Evolutionary conservation across 768 basidiomycete genomes (phyloP).

Genomic region (Pleurotus citrinopileatus): DNA sequence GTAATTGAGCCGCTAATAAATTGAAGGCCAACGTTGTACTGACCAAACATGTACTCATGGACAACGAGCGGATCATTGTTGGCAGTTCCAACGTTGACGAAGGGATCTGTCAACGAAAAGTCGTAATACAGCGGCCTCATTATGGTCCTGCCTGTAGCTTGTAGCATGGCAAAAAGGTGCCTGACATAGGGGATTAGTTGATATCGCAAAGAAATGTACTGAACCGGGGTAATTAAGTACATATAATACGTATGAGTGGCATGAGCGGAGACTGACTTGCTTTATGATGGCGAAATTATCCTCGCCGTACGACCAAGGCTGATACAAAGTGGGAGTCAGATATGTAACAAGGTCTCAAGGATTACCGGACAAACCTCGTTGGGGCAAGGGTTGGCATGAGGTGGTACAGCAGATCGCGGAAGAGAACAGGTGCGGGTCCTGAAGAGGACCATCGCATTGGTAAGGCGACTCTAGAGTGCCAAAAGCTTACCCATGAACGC

Average conservation of each 20-base stretch:
- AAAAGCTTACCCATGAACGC: conserved; percentile 25
- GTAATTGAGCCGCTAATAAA: background rate
- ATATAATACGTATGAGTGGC: background rate
- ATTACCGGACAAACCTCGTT: conserved; percentile 23
- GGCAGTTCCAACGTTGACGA: conserved; percentile 23
- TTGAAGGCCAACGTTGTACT: background rate
- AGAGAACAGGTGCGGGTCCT: conserved; percentile 28
- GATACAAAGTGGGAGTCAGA: background rate
- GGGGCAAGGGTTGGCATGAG: conserved; percentile 30
- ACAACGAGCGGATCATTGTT: conserved; percentile 26
- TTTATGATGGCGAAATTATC: conserved; percentile 33
- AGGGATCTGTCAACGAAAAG: conserved; percentile 27
- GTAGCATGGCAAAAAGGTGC: conserved; percentile 28
- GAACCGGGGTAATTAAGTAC: background rate
- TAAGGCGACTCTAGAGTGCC: background rate
- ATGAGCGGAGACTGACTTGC: conserved; percentile 16
- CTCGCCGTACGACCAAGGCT: conserved; percentile 36
- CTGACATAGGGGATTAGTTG: conserved; percentile 30
- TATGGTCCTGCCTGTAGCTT: conserved; percentile 26
- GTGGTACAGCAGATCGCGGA: conserved; percentile 16
- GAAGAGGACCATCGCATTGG: background rate
- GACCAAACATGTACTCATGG: conserved; percentile 35
- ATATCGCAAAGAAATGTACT: conserved; percentile 37
- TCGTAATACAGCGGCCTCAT: conserved; percentile 32
- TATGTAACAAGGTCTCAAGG: background rate